A percentile compares a stretch with the other conserved stretches of the same genome.
phyloP scores from a whole-genome alignment of 2,329 filamentous ascomycete genomes.

The Phialophora tarda region DNA sequence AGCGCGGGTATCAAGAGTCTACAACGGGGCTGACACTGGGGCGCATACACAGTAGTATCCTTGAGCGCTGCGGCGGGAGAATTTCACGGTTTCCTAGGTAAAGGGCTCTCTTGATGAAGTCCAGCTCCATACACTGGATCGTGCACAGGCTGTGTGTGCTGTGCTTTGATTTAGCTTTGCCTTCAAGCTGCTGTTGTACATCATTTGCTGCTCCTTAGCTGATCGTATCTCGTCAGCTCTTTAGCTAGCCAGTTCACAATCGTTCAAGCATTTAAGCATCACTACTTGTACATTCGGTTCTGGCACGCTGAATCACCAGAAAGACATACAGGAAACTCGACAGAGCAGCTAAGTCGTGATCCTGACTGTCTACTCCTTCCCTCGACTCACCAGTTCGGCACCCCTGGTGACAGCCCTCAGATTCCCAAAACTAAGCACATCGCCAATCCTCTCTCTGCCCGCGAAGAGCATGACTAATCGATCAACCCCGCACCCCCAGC shows the following conservation, averaged over 20 bases:
- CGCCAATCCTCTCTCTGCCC: slow-evolving; percentile 76
- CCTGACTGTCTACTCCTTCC: slow-evolving; percentile 17
- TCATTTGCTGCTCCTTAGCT: background rate
- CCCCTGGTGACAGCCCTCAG: slow-evolving; percentile 61
- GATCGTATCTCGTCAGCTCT: background rate
- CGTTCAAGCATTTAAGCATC: background rate
- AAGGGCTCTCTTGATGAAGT: background rate
- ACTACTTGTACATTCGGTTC: background rate
- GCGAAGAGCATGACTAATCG: slow-evolving; percentile 89
- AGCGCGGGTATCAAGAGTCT: background rate
- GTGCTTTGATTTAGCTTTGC: background rate
- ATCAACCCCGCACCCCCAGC: slow-evolving; percentile 95
- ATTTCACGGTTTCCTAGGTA: background rate
- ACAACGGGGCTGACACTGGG: background rate
- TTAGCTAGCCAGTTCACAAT: background rate
- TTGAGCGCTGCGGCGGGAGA: background rate
- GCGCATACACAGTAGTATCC: background rate
- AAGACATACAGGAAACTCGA: background rate
- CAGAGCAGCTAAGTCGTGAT: slow-evolving; percentile 3
- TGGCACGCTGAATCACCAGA: too few relatives aligned
- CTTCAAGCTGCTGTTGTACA: background rate
- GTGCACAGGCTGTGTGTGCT: background rate
- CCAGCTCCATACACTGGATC: background rate
- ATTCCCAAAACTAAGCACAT: slow-evolving; percentile 87
- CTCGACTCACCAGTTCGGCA: slow-evolving; percentile 12